Conservation (phyloP, 75 land plant species). For the Selaginella tamariscina region DNA sequence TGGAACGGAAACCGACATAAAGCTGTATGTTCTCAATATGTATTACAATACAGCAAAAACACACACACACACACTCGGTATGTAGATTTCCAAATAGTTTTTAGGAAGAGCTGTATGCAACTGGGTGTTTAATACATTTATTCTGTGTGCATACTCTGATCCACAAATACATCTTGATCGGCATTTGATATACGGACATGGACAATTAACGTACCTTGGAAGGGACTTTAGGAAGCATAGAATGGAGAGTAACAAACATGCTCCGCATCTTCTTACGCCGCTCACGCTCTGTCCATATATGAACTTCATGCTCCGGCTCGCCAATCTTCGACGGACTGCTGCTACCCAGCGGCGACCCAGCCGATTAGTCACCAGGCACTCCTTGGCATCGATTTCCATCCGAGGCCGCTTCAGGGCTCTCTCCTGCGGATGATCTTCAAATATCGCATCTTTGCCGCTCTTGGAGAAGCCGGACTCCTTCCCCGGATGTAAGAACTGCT, state of each 20-base stretch:
- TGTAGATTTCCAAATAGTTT: too few species aligned
- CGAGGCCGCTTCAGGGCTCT: too few species aligned
- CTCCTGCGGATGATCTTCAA: too few species aligned
- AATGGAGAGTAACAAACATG: conserved; percentile 71
- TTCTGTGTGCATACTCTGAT: too few species aligned
- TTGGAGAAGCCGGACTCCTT: too few species aligned
- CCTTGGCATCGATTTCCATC: not conserved
- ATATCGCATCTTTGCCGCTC: too few species aligned
- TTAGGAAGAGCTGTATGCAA: too few species aligned
- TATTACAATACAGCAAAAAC: not conserved
- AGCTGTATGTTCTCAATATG: too few species aligned
- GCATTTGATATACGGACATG: not conserved
- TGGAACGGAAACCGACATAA: too few species aligned
- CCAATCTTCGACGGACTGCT: conserved; percentile 7
- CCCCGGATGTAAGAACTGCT: too few species aligned
- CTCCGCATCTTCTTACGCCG: conserved; percentile 76
- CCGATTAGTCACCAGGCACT: not conserved
- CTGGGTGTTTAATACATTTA: too few species aligned
- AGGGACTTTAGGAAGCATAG: conserved; percentile 61
- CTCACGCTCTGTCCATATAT: conserved; percentile 76
- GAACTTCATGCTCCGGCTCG: conserved; percentile 46
- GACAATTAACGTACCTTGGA: conserved; percentile 36
- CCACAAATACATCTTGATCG: not conserved
- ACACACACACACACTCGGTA: too few species aligned
- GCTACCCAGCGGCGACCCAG: not conserved